Percentiles rank a stretch among this genome's conserved stretches.
phyloP scores from a whole-genome alignment of 495 filamentous ascomycete species.

The Talaromyces liani region DNA sequence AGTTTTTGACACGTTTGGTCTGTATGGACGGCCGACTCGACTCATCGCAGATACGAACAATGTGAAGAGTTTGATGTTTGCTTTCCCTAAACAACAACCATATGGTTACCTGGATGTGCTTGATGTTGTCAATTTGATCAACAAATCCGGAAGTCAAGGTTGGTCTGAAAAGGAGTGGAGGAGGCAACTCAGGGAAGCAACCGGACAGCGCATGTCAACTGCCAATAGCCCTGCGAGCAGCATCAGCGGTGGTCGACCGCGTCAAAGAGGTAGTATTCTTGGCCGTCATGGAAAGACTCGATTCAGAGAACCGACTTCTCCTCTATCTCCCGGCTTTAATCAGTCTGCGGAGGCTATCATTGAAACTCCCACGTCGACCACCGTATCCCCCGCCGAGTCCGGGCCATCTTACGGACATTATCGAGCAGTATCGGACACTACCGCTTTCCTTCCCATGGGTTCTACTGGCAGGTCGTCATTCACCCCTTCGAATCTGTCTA shows the following conservation, averaged over 20 bases:
- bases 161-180: slow-evolving; percentile 93
- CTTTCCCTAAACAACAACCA: slow-evolving; percentile 79
- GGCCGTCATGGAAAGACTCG: slow-evolving; percentile 32
- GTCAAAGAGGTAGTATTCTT: slow-evolving; percentile 61
- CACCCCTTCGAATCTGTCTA: slow-evolving; percentile 33
- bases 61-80: slow-evolving; percentile 91
- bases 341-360: slow-evolving; percentile 32
- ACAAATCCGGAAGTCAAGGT: slow-evolving; percentile 63
- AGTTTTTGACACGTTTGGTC: slow-evolving; percentile 82
- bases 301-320: slow-evolving; percentile 37
- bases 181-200: slow-evolving; percentile 79
- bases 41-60: slow-evolving; percentile 83
- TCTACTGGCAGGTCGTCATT: slow-evolving; percentile 20
- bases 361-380: slow-evolving; percentile 20
- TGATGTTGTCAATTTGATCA: slow-evolving; percentile 74
- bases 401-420: slow-evolving; percentile 38
- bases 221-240: slow-evolving; percentile 49
- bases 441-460: slow-evolving; percentile 24
- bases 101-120: slow-evolving; percentile 88
- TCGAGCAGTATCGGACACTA: slow-evolving; percentile 49
- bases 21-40: slow-evolving; percentile 86
- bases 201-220: slow-evolving; percentile 63
- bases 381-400: slow-evolving; percentile 32
- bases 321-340: slow-evolving; percentile 35
- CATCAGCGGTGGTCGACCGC: slow-evolving; percentile 50